Evolutionary conservation across 2,329 filamentous ascomycete genomes (phyloP).

Genomic region (Blastomyces silverae): DNA sequence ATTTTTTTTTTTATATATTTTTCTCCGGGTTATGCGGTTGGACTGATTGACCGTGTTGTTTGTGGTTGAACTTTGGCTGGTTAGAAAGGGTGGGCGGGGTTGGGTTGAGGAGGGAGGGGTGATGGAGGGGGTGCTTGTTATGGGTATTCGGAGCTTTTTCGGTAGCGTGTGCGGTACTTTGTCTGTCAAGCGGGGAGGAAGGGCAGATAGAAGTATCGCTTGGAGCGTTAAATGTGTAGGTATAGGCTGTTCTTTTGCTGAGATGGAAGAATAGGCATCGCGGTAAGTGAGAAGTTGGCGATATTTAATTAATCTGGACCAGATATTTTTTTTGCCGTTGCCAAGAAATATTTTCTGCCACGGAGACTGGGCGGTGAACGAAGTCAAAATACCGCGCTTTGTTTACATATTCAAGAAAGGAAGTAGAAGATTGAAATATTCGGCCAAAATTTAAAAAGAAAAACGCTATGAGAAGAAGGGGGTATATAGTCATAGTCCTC

Average conservation of each 20-base stretch:
- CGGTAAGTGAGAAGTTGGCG: background rate
- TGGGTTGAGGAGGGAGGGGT: background rate
- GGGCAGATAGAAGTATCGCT: no score
- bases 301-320: background rate
- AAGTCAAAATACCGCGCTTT: background rate
- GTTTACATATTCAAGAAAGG: background rate
- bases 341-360: conserved; percentile 8
- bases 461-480: background rate
- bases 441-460: no score
- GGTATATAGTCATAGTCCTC: background rate
- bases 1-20: background rate
- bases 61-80: background rate
- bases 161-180: background rate
- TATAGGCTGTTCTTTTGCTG: background rate
- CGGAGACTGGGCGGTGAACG: background rate
- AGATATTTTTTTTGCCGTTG: background rate
- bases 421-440: background rate
- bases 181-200: background rate
- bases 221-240: background rate
- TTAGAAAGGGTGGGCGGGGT: background rate
- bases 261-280: background rate
- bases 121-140: background rate
- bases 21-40: conserved; percentile 1
- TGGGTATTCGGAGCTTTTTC: background rate
- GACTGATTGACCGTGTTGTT: background rate